Evolutionary conservation across 345 rosid genomes (phyloP).

Genomic region (Salix suchowensis): DNA sequence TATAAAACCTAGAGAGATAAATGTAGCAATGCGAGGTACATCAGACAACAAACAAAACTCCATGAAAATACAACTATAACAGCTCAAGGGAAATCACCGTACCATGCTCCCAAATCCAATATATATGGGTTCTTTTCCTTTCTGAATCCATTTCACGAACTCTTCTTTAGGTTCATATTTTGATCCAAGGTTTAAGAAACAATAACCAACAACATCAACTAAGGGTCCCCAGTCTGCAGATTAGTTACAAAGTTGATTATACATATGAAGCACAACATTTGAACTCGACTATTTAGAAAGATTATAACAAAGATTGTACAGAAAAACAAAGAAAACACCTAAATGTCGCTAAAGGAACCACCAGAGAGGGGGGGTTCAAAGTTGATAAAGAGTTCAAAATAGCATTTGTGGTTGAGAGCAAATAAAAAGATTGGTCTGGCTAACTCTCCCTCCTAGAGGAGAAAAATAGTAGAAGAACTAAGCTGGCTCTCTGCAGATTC

Average conservation of each 20-base stretch:
- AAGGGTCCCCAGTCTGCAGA: slow-evolving; percentile 88
- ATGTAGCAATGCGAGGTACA: neutral
- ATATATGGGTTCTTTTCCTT: slow-evolving; percentile 77
- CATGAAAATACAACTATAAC: neutral
- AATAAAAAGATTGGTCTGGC: neutral
- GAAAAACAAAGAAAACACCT: neutral
- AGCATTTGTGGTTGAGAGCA: neutral
- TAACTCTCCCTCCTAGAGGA: neutral
- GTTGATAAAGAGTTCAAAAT: neutral
- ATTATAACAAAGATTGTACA: neutral
- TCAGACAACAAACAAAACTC: neutral
- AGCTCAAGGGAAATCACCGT: slow-evolving; percentile 18
- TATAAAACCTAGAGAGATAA: neutral
- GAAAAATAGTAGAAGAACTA: neutral
- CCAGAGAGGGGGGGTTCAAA: neutral
- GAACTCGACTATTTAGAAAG: neutral
- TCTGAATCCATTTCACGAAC: slow-evolving; percentile 66
- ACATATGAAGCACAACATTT: neutral
- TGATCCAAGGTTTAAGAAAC: slow-evolving; percentile 80
- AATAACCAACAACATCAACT: slow-evolving; percentile 96
- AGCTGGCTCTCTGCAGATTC: neutral
- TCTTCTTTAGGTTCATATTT: slow-evolving; percentile 70
- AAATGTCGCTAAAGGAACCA: neutral
- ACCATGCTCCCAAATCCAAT: slow-evolving; percentile 99
- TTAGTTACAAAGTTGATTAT: slow-evolving; percentile 13